Evolutionary conservation across 1,284 basidiomycete genomes (phyloP), one percentile per base, ranked within the genome.

Genomic region (Fomitopsis pinicola): DNA sequence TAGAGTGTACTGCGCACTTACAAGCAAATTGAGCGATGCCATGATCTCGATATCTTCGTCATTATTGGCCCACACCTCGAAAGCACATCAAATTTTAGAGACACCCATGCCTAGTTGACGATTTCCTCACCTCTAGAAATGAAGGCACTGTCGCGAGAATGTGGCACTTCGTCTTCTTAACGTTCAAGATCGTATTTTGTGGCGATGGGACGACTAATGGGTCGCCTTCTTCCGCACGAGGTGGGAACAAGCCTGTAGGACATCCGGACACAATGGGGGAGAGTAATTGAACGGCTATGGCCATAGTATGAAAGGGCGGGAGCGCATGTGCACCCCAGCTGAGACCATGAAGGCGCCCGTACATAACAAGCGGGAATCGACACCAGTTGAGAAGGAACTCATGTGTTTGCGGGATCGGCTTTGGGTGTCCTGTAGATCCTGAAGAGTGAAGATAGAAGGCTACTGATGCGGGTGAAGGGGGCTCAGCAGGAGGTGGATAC

Each of bases 371-470:
- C 2, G 60, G n/a, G 30, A 9, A 17, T 10, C 17, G n/a, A 19
- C 57, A 59, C 60, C 61, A 63, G 15, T 58, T 45, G n/a, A 63
- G 42, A 17, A 65, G 46, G 17, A 40, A 62, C 12, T n/a, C 59
- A 17, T 64, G 59, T 1, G 58, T 63, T 40, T 57, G 57, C 6
- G 62, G 55, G n/a, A 69, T 64, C 1, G 68, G 62, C 60, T 69
- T 71, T 10, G 69, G 68, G 40, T 64, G 62, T 1, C 64, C 64
- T 2, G 68, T 69, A 19, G 65, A 67, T 1, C 68, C 67, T 12
- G 68, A 69, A 9, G 68, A 68, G 45, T 69, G 68, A n/a, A 69
- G 44, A 45, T 64, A 65, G 6, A 69, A 36, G 1, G 59, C 62
- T 19, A 64, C 33, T 6, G 45, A 44, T 14, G 58, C 46, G 2